Base-by-base conservation (phyloP, 768 basidiomycete genomes). In the Cubamyces lactineus region DNA sequence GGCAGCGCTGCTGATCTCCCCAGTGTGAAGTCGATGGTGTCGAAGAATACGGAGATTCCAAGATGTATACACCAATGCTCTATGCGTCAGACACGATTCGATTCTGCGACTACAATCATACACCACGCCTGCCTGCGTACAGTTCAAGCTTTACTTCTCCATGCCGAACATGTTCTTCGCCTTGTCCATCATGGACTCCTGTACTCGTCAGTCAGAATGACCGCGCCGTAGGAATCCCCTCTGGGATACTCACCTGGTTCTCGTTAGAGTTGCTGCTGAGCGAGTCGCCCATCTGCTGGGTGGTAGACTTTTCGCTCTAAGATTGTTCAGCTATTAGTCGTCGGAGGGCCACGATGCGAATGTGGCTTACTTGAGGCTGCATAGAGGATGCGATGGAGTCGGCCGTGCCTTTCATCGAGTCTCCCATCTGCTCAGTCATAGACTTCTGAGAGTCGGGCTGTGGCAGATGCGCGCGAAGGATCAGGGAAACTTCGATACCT, bases 1-100 rank as follows among this genome's bases (percentile, higher is more conserved):
- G 1, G 81, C 74, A 5, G 84, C 83, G 1, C 80, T 82, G 58
- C 69, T 83, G 19, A 72, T 85, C 42, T 79, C 72, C 23, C 69
- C 56, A 5, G 67, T 55, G 5, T 62, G 41, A 61, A 34, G 34
- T 9, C 34, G 34, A 34, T 28, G 28, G 9, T 34, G 1, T 34
- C 34, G 34, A 9, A 34, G 5, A 9, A 34, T 11, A 9, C 9
- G 34, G 28, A 28, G 34, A 7, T 7, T 28, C 28, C 28, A 34
- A 30, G 34, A 34, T 34, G 34, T 34, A 34, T 9, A 6, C 9
- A 1, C 9, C 1, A 11, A 7, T 6, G 1, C 9, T 6, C 5
- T 34, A 34, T 34, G 34, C 34, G 34, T 6, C 34, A 34, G 34
- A 4, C 1, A 34, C 5, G 1, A 34, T 1, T 34, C 34, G 11